Conservation (phyloP, 148 eudicot genomes). For the Nepenthes mirabilis region DNA sequence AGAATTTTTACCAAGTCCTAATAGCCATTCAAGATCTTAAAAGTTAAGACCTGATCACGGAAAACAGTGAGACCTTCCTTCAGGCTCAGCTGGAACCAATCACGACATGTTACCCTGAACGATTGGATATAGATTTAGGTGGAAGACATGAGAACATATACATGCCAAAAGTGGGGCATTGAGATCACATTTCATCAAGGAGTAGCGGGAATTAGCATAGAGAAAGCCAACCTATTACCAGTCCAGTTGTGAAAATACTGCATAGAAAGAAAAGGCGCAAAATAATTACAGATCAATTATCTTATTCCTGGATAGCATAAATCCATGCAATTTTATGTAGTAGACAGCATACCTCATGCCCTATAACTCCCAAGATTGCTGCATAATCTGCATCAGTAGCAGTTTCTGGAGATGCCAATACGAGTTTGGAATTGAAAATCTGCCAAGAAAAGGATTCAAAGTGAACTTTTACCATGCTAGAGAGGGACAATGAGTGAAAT, state of each 20-base stretch:
- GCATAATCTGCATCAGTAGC: slow-evolving; percentile 93
- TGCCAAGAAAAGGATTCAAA: slow-evolving; percentile 17
- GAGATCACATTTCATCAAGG: no score
- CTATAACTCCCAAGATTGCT: slow-evolving; percentile 95
- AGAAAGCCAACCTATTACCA: slow-evolving; percentile 71
- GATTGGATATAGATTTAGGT: background rate
- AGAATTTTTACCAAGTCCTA: background rate
- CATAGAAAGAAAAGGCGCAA: slow-evolving; percentile 20
- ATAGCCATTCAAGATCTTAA: slow-evolving; percentile 5
- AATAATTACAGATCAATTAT: slow-evolving; percentile 3
- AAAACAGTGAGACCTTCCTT: slow-evolving; percentile 99
- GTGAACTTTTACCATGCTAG: background rate
- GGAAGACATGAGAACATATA: background rate
- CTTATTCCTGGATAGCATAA: no score
- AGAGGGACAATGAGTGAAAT: slow-evolving; percentile 5
- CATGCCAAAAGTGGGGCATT: background rate
- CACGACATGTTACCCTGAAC: slow-evolving; percentile 89
- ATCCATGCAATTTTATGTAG: background rate
- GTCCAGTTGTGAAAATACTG: slow-evolving; percentile 99
- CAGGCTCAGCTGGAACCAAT: slow-evolving; percentile 98
- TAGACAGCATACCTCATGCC: slow-evolving; percentile 69
- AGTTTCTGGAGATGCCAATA: slow-evolving; percentile 99
- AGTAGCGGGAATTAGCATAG: background rate
- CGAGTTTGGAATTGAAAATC: slow-evolving; percentile 96
- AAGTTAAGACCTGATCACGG: slow-evolving; percentile 76